Base-by-base conservation (phyloP, 2,329 filamentous ascomycete species). In the Tympanopsis confertula region DNA sequence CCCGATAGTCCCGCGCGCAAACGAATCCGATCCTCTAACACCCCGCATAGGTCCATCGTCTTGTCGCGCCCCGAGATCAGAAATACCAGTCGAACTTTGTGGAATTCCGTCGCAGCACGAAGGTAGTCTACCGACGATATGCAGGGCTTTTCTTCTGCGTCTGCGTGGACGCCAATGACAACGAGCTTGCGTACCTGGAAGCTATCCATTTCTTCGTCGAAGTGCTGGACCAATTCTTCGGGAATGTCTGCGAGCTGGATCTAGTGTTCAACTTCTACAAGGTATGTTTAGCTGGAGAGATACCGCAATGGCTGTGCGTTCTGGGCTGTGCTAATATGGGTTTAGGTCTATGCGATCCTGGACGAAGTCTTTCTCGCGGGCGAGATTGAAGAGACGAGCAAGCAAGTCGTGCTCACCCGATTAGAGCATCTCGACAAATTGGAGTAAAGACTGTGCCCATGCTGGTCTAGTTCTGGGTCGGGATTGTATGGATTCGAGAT, bases 71-170 rank as follows among this genome's bases (percentile, higher is more conserved):
- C 5, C 85, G 91, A 55, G 91, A 98, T 63, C 91, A 98, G 58
- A 98, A 98, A 59, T 94, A 98, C 69, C 91, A 98, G 61, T 94
- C 87, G 65, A 98, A 98, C 68, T 98, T 98, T 55, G 91, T 98
- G 71, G 91, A 98, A 65, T 82, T 83, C 66, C 10, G 17, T 7
- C 83, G 86, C 47, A 85, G 87, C 63, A 87, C 89, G 57, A 96
- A 95, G 68, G 84, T 98, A 51, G 86, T 98, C 38, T 98, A 98
- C 68, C 82, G 93, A 33, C 84, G 91, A 44, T 98, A 98, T 63
- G 91, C 91, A 0, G 91, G 91, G 1, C 78, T 98, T 41, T 98
- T 98, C 75, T 98, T 98, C 69, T 98, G 91, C 69, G 93, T 88
- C 38, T 96, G 91, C 62, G 91, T 98, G 56, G 91, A 98, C 63